Percentiles rank a stretch among this genome's conserved stretches.
Evolutionary conservation across 2,329 filamentous ascomycete species (phyloP).

Genomic region (Penicillium rolfsii): DNA sequence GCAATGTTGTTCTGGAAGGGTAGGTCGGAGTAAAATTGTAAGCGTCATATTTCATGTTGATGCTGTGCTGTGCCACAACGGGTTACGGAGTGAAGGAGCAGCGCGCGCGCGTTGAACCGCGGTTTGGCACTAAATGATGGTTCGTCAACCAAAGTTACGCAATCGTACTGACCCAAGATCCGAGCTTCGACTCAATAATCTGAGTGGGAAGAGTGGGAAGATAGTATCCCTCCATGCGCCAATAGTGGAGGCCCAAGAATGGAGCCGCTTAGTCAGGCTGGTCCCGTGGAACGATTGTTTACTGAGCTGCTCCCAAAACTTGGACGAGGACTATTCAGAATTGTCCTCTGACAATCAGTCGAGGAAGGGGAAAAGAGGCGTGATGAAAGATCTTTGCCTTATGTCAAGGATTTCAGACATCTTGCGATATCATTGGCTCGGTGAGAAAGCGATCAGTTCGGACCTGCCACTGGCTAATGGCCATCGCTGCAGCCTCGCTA

Average conservation of each 20-base stretch:
- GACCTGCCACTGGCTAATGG: background rate
- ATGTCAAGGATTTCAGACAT: background rate
- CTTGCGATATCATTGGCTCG: background rate
- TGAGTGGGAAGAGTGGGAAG: no score
- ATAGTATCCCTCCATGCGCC: no score
- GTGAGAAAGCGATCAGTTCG: background rate
- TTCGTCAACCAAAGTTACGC: background rate
- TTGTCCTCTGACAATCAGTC: background rate
- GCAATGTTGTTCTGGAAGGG: background rate
- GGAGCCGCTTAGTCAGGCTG: background rate
- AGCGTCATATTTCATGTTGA: background rate
- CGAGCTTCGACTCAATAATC: background rate
- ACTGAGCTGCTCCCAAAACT: background rate
- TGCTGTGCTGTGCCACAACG: background rate
- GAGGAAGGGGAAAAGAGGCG: background rate
- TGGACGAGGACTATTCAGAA: background rate
- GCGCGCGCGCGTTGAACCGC: background rate
- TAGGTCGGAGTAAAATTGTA: background rate
- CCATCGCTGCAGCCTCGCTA: background rate
- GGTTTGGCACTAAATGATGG: background rate
- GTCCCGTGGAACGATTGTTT: slow-evolving; percentile 1
- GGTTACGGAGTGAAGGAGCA: background rate
- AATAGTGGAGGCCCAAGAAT: no score
- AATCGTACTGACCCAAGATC: background rate
- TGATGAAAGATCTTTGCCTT: background rate